Evolutionary conservation across 2,329 filamentous ascomycete genomes (phyloP).

Genomic region (Hymenoscyphus infarciens): DNA sequence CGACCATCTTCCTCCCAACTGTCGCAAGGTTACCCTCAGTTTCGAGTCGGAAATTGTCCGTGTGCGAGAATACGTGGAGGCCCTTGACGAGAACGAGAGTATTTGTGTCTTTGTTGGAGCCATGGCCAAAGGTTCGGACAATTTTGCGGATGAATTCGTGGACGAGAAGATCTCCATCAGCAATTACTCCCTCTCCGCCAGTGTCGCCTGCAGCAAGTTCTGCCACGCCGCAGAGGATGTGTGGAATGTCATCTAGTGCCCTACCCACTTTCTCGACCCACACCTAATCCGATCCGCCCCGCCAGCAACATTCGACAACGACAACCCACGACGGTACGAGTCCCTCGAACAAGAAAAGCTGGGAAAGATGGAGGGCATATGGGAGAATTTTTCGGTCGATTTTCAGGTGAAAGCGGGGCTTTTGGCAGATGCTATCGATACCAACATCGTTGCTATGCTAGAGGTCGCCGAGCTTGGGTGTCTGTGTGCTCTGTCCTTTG

Average conservation of each 20-base stretch:
- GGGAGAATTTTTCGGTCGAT: slow-evolving; percentile 29
- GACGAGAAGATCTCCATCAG: slow-evolving; percentile 98
- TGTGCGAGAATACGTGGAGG: slow-evolving; percentile 83
- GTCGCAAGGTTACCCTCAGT: slow-evolving; percentile 94
- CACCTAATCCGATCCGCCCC: slow-evolving; percentile 16
- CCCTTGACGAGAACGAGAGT: slow-evolving; percentile 77
- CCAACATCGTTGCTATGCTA: slow-evolving; percentile 63
- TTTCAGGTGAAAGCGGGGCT: slow-evolving; percentile 38
- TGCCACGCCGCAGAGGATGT: slow-evolving; percentile 96
- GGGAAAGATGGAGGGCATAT: slow-evolving; percentile 12
- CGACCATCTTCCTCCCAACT: slow-evolving; percentile 93
- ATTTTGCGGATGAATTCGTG: slow-evolving; percentile 90
- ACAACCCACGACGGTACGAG: slow-evolving; percentile 13
- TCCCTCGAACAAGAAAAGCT: slow-evolving; percentile 7
- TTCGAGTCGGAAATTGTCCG: slow-evolving; percentile 87
- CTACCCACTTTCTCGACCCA: slow-evolving; percentile 13
- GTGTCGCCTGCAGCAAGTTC: slow-evolving; percentile 99
- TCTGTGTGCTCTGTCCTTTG: slow-evolving; percentile 66
- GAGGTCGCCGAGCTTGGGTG: slow-evolving; percentile 55
- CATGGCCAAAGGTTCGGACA: slow-evolving; percentile 96
- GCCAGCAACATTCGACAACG: slow-evolving; percentile 21
- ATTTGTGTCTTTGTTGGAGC: slow-evolving; percentile 97
- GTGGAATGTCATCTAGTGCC: slow-evolving; percentile 80
- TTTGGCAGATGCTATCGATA: slow-evolving; percentile 52
- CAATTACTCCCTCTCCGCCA: slow-evolving; percentile 95